phyloP scores from a whole-genome alignment of 164 flowering plant species.

The Tetracentron sinense region DNA sequence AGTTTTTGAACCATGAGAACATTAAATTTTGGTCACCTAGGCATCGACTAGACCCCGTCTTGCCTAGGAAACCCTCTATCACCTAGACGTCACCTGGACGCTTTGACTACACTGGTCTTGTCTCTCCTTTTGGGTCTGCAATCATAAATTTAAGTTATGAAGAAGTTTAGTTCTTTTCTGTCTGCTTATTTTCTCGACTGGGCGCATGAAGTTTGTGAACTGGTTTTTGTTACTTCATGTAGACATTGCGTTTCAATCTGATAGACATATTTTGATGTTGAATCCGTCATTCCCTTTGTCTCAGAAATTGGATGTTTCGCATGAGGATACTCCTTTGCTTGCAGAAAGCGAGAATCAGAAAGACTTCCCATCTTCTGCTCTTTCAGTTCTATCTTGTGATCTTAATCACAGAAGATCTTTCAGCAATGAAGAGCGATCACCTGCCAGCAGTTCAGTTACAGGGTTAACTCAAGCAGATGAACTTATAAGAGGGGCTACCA shows the following conservation, averaged over 20 bases:
- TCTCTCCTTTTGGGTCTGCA: no score
- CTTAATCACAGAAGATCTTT: slow-evolving; percentile 61
- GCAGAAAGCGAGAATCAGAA: slow-evolving; percentile 46
- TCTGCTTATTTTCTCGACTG: no score
- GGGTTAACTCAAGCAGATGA: slow-evolving; percentile 78
- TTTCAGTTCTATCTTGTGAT: slow-evolving; percentile 39
- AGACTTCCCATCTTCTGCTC: slow-evolving; percentile 42
- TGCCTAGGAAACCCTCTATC: no score
- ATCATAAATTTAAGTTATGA: no score
- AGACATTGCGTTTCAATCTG: background rate
- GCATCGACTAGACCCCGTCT: no score
- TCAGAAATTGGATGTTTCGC: slow-evolving; percentile 50
- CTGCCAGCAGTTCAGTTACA: slow-evolving; percentile 55
- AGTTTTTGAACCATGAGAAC: no score
- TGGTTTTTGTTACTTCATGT: no score
- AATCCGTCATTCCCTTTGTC: slow-evolving; percentile 6
- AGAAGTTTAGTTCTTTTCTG: no score
- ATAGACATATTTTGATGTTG: slow-evolving; percentile 6
- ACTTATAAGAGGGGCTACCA: slow-evolving; percentile 35
- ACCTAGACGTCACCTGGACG: no score
- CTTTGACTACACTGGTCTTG: no score
- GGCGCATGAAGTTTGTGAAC: no score
- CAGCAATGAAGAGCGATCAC: slow-evolving; percentile 73
- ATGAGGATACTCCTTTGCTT: slow-evolving; percentile 46
- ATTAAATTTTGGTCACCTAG: no score